A percentile compares a stretch with the other conserved stretches of the same genome.
Evolutionary conservation across 2,329 filamentous ascomycete species (phyloP).

Genomic region (Aspergillus sp.): DNA sequence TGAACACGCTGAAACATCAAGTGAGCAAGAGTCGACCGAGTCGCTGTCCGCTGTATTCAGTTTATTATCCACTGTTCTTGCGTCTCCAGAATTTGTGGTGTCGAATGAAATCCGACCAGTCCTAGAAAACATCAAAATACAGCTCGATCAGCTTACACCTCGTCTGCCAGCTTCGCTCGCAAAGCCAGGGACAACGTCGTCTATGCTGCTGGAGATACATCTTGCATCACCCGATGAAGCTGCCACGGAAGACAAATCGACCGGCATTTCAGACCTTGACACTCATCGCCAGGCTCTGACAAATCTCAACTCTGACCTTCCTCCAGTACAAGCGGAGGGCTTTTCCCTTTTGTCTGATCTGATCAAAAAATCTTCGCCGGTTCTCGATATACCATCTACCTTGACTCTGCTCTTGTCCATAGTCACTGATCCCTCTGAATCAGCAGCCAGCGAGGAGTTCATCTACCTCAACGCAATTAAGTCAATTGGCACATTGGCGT

Average conservation of each 20-base stretch:
- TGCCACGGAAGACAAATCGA: conserved; percentile 11
- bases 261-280: conserved; percentile 31
- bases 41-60: conserved; percentile 36
- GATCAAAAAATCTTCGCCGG: conserved; percentile 33
- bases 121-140: conserved; percentile 27
- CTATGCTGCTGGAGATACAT: conserved; percentile 37
- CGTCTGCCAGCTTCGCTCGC: conserved; percentile 24
- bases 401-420: conserved; percentile 33
- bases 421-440: conserved; percentile 26
- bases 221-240: conserved; percentile 20
- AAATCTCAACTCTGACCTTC: conserved; percentile 33
- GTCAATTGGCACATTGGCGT: conserved; percentile 32
- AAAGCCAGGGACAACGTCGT: conserved; percentile 33
- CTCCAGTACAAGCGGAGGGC: conserved; percentile 38
- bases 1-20: conserved; percentile 7
- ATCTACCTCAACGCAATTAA: conserved; percentile 39
- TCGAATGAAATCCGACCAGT: conserved; percentile 22
- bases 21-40: conserved; percentile 23
- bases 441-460: conserved; percentile 32
- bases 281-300: conserved; percentile 34
- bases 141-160: conserved; percentile 29
- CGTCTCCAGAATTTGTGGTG: conserved; percentile 33
- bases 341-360: conserved; percentile 34
- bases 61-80: conserved; percentile 35
- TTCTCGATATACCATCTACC: conserved; percentile 38